Conservation (phyloP, 805 yeast species). For the Lipomyces japonicus region DNA sequence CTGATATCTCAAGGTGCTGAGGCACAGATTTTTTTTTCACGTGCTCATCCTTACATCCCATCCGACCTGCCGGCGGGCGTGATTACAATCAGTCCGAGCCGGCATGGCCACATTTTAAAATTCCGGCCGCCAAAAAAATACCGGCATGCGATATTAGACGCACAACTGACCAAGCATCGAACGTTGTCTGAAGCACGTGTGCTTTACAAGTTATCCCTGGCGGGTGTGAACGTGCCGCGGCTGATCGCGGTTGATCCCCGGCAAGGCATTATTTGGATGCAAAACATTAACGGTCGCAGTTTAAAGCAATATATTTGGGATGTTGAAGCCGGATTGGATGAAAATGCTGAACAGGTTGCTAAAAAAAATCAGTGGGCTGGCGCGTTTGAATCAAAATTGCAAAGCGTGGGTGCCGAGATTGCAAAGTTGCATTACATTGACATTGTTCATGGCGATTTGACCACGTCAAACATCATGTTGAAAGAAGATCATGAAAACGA, state of each 20-base stretch:
- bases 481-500: conserved; percentile 32
- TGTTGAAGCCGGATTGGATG: conserved; percentile 21
- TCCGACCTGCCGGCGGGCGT: neutral
- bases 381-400: conserved; percentile 45
- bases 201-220: conserved; percentile 50
- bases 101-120: conserved; percentile 52
- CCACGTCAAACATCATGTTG: conserved; percentile 80
- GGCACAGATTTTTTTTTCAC: conserved; percentile 24
- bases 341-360: conserved; percentile 1
- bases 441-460: conserved; percentile 89
- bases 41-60: conserved; percentile 25
- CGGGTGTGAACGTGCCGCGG: conserved; percentile 64
- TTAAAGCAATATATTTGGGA: conserved; percentile 41
- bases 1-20: conserved; percentile 32
- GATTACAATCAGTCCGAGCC: neutral
- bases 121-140: conserved; percentile 88
- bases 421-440: conserved; percentile 72
- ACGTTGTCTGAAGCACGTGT: conserved; percentile 83
- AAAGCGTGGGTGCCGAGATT: conserved; percentile 60
- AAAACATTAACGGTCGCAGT: conserved; percentile 54
- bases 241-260: conserved; percentile 71
- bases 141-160: conserved; percentile 79
- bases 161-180: conserved; percentile 68
- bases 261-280: conserved; percentile 88
- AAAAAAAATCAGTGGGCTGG: neutral